Evolutionary conservation across 2,329 filamentous ascomycete genomes (phyloP).

Genomic region (Beauveria asiatica): DNA sequence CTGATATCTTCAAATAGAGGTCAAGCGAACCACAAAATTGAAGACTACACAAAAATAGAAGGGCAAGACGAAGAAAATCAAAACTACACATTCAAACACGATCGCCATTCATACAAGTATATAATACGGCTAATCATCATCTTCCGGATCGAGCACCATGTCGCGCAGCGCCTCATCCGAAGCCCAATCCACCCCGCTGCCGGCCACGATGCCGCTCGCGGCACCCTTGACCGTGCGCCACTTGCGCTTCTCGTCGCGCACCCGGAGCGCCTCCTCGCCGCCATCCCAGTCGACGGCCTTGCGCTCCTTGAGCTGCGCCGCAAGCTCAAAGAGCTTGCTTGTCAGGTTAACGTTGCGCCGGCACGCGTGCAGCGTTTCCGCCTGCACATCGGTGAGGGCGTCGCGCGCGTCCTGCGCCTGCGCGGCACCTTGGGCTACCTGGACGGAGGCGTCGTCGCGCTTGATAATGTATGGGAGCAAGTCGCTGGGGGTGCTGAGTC

Average conservation of each 20-base stretch:
- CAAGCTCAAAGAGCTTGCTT: constrained; percentile 53
- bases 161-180: constrained; percentile 57
- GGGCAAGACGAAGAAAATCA: not conserved
- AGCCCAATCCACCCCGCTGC: constrained; percentile 77
- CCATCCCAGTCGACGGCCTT: constrained; percentile 47
- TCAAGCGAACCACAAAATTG: too few species aligned
- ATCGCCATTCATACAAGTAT: not conserved
- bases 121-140: constrained; percentile 23
- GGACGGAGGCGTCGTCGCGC: constrained; percentile 58
- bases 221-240: constrained; percentile 72
- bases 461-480: constrained; percentile 57
- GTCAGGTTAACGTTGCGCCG: constrained; percentile 56
- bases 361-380: constrained; percentile 47
- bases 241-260: constrained; percentile 54
- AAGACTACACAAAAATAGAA: not conserved
- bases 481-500: constrained; percentile 38
- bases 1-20: too few species aligned
- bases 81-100: not conserved
- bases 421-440: constrained; percentile 51
- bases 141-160: constrained; percentile 62
- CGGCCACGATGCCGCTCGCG: constrained; percentile 68
- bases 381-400: constrained; percentile 48
- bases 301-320: constrained; percentile 44
- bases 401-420: constrained; percentile 42
- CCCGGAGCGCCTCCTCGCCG: constrained; percentile 43